phyloP scores from a whole-genome alignment of 345 rosid species.

The Capsella bursapastoris region DNA sequence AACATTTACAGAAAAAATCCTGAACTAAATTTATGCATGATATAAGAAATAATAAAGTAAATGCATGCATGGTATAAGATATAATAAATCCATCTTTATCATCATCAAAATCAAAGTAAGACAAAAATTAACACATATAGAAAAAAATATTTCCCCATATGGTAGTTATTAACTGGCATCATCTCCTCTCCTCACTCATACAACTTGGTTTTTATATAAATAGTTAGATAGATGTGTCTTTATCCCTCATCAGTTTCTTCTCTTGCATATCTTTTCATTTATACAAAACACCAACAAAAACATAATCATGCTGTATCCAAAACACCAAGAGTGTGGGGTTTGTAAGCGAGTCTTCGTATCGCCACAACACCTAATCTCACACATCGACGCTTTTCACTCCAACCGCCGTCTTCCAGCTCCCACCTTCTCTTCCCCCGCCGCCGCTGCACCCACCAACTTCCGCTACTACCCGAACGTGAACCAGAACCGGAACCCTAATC shows the following conservation, averaged over 20 bases:
- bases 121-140: not conserved
- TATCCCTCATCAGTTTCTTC: not conserved
- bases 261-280: not conserved
- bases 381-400: slow-evolving; percentile 14
- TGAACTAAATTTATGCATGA: slow-evolving; percentile 32
- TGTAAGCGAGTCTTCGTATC: slow-evolving; percentile 21
- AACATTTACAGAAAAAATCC: not conserved
- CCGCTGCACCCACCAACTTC: not conserved
- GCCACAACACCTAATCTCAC: slow-evolving; percentile 19
- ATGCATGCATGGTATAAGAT: slow-evolving; percentile 26
- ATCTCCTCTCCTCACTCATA: not conserved
- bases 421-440: slow-evolving; percentile 20
- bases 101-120: slow-evolving; percentile 19
- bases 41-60: not conserved
- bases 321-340: slow-evolving; percentile 19
- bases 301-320: not conserved
- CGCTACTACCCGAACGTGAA: not conserved
- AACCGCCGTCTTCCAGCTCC: not conserved
- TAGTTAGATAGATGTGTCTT: slow-evolving; percentile 20
- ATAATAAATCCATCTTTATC: not conserved
- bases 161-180: not conserved
- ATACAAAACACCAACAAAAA: not conserved
- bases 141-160: slow-evolving; percentile 24
- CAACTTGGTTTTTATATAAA: slow-evolving; percentile 21
- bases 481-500: slow-evolving; percentile 11